Evolutionary conservation across 148 eudicot species (phyloP), one percentile per base, ranked within the genome.

Genomic region (Arbutus unedo): DNA sequence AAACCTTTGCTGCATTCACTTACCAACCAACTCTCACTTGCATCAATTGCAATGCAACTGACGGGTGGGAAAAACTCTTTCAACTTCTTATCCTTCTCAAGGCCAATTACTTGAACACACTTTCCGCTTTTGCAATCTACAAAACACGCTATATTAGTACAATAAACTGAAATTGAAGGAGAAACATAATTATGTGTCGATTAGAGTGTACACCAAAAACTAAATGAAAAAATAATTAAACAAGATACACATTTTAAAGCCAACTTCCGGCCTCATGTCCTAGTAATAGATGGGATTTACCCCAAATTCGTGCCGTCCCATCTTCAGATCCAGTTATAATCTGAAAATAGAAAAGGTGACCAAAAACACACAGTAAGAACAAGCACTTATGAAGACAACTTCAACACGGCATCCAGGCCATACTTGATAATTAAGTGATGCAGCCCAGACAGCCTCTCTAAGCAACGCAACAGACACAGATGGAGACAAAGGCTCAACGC

Each of bases 21-120:
- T 89, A 96, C 99, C 99, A 96, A 90, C 99, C 99, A 96, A 84
- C 95, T 96, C 88, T 93, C 99, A 88, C 97, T 96, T 50, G 91
- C 88, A 90, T 94, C 99, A 81, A 96, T 92, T 66, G 98, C 92
- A 89, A 96, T 87, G 88, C 99, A 91, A 81, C 95, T 88, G 79
- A 94, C 90, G 84, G 84, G 82, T 15, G 95, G 79, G 82, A 76
- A 81, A 15, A 72, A 82, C 62, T 83, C 91, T 82, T 88, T 89
- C 50, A 81, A 81, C 82, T 85, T 87, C 84, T 85, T 85, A 73
- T 90, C 90, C 85, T 85, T 89, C 83, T 81, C 82, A 15, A 92
- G 92, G 78, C 88, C 81, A 74, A 96, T 88, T 64, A 93, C 89
- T 86, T 88, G 91, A 79, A 82, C 85, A 84, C 99, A 94, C 86